phyloP scores from a whole-genome alignment of 2,329 filamentous ascomycete genomes.

The Botryotinia calthae region DNA sequence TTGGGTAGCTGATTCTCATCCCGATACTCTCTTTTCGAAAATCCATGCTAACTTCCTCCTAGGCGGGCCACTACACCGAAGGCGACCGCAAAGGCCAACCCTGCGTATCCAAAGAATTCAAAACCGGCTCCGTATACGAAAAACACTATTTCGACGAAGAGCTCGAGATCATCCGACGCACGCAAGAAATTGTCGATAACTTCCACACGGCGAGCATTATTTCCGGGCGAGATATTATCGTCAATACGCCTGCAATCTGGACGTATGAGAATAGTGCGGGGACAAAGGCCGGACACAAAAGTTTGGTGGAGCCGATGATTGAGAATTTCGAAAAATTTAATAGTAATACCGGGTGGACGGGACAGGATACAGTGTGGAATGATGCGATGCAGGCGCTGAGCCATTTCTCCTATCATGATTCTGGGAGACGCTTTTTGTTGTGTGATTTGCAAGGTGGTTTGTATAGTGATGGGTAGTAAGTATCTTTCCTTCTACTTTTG shows the following conservation, averaged over 20 bases:
- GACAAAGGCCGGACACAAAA: neutral
- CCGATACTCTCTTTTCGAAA: too few relatives aligned
- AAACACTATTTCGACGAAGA: constrained; percentile 15
- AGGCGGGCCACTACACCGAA: constrained; percentile 3
- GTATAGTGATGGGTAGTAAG: constrained; percentile 20
- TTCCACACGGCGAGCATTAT: constrained; percentile 11
- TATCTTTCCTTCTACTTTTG: neutral
- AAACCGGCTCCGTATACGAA: constrained; percentile 15
- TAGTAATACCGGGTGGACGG: constrained; percentile 18
- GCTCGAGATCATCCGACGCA: neutral
- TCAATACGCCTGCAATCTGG: constrained; percentile 19
- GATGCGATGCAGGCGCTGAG: constrained; percentile 21
- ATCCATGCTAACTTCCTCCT: neutral
- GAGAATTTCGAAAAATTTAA: constrained; percentile 22
- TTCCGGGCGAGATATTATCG: neutral
- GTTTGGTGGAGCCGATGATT: constrained; percentile 21
- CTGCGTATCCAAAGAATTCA: constrained; percentile 20
- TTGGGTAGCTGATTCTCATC: neutral
- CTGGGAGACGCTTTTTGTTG: neutral
- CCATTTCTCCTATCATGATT: constrained; percentile 22
- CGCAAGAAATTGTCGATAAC: constrained; percentile 16
- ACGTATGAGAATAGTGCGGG: neutral
- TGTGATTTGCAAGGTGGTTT: constrained; percentile 22
- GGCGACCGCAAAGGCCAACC: neutral
- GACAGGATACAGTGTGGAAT: neutral